Evolutionary conservation across 306 rosid genomes (phyloP).

Genomic region (Pyrus bretschneideri): DNA sequence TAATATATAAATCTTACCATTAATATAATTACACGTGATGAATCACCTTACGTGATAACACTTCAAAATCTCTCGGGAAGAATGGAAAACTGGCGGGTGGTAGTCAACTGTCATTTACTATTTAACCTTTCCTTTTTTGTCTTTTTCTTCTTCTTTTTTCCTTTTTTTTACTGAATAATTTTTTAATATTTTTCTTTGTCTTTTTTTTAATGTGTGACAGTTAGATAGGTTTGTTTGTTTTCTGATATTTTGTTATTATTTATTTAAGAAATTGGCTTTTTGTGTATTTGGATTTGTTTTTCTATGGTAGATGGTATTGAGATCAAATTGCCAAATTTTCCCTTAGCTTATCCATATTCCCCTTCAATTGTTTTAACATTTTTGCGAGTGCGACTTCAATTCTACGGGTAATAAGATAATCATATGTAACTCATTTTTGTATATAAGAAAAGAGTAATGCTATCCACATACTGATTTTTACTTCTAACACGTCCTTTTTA

Average conservation of each 20-base stretch:
- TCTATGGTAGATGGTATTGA: background rate
- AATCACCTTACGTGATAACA: too few species aligned
- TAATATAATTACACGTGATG: too few species aligned
- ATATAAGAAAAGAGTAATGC: too few species aligned
- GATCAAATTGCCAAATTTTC: too few species aligned
- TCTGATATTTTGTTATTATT: background rate
- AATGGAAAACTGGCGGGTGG: background rate
- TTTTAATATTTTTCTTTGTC: background rate
- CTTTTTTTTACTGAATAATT: background rate
- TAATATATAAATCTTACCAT: too few species aligned
- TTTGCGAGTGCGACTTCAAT: too few species aligned
- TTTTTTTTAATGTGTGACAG: background rate
- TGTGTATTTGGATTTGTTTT: background rate
- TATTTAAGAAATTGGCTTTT: background rate
- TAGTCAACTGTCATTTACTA: slow-evolving; percentile 21
- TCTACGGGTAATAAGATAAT: too few species aligned
- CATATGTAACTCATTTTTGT: too few species aligned
- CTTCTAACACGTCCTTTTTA: fast-evolving
- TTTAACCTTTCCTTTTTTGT: background rate
- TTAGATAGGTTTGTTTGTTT: background rate
- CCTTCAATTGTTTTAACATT: too few species aligned
- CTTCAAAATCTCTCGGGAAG: too few species aligned
- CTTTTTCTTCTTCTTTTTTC: background rate
- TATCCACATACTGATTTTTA: too few species aligned
- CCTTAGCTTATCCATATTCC: too few species aligned